Evolutionary conservation across 139 green algal species (phyloP), one percentile per base, ranked within the genome.

Genomic region (Spirogloea muscicola): DNA sequence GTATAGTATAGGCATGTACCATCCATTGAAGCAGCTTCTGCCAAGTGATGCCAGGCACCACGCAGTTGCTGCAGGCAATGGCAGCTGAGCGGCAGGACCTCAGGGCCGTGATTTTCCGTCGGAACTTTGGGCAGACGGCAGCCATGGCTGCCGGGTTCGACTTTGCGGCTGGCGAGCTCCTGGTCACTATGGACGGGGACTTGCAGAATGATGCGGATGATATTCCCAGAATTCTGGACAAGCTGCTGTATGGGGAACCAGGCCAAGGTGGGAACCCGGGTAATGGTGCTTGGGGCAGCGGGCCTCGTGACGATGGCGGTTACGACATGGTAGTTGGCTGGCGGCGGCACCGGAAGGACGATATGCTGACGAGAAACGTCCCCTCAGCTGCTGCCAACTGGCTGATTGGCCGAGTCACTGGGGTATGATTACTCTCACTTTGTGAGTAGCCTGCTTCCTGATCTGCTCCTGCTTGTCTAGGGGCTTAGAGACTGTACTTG

Each of bases 261-360:
- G 40, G 37, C n/a, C 49, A 13, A 3, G 69, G 39, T 37, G 62
- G 44, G 29, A 36, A 67, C 25, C n/a, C 42, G n/a, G 69, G 42
- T 31, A 40, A 37, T 37, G 60, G 40, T 9, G 29, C 10, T 1
- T 79, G 62, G 71, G 71, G 33, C 13, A 3, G 25, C 25, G 46
- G 60, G 3, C 38, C 43, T 16, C 61, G 66, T 4, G 67, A 79
- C 27, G 68, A 80, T 42, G 59, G 59, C 4, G 77, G 77, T 3
- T 84, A 76, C 21, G 77, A 84, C 40, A 84, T 84, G 77, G 77
- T 84, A 55, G 85, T 76, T 27, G 77, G 77, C 27, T 84, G 77
- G 77, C 37, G 77, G 34, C 37, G 49, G 34, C 3, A 77, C 7
- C 60, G 77, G 16, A 85, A 85, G 41, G 77, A 84, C 40, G 43